Conservation (phyloP, 1,284 basidiomycete species). For the Rhodotorula glutinis region DNA sequence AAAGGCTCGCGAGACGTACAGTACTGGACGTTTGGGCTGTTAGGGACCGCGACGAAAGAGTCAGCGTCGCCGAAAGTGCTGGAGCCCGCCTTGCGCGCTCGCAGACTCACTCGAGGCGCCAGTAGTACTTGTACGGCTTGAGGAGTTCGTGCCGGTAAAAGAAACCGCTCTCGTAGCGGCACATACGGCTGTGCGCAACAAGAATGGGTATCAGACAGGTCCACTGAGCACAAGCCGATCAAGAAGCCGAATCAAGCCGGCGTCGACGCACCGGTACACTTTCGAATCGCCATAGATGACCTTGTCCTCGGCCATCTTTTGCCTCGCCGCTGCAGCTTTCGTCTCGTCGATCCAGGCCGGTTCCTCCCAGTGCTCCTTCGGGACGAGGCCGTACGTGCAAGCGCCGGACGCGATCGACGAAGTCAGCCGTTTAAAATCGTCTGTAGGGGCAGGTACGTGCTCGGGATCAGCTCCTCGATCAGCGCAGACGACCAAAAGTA, state of each 20-base stretch:
- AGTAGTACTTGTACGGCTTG: slow-evolving; percentile 75
- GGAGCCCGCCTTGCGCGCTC: background rate
- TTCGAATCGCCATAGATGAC: slow-evolving; percentile 81
- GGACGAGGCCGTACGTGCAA: slow-evolving; percentile 71
- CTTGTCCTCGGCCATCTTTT: slow-evolving; percentile 65
- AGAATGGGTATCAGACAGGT: too few species aligned
- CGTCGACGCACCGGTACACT: slow-evolving; percentile 52
- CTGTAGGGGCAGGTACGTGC: slow-evolving; percentile 51
- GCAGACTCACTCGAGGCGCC: slow-evolving; percentile 65
- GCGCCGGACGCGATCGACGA: slow-evolving; percentile 36
- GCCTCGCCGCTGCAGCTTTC: slow-evolving; percentile 60
- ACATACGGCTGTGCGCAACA: slow-evolving; percentile 69
- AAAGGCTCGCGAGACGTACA: background rate
- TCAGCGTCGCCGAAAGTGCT: background rate
- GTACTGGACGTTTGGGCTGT: slow-evolving; percentile 4
- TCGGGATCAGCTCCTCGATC: slow-evolving; percentile 26
- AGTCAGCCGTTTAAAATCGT: slow-evolving; percentile 64
- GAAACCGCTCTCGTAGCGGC: slow-evolving; percentile 46
- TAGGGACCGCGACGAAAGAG: too few species aligned
- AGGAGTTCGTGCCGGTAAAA: slow-evolving; percentile 34
- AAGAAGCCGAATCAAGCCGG: background rate
- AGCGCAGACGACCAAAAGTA: background rate
- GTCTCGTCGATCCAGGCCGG: slow-evolving; percentile 67
- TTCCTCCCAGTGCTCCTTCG: slow-evolving; percentile 76
- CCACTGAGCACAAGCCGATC: background rate